Base-by-base conservation (phyloP, 768 basidiomycete species). In the Tylopilus subfusipes region DNA sequence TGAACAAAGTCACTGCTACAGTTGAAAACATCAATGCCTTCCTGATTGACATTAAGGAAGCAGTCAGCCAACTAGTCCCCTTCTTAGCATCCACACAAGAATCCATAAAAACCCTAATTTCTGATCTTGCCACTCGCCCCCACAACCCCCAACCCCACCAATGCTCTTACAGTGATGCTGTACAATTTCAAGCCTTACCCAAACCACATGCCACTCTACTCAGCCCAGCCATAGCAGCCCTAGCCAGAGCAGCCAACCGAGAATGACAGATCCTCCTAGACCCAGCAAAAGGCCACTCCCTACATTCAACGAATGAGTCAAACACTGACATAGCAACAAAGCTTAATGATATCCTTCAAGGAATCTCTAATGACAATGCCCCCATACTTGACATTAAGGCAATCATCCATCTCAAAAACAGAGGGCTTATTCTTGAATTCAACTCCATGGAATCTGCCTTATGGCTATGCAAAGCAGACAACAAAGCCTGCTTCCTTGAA, bases 401-500 rank as follows among this genome's bases (percentile, higher is more conserved):
- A 0, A 18, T 57, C 18, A 42, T 22, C 0, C 7, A 16, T 0
- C 50, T 49, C 0, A 46, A 33, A 9, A 57, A 57, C 16, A 52
- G 56, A 0, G 47, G 52, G 0, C 24, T 57, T 0, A 42, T 57
- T 1, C 19, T 49, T 0, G 47, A 57, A 33, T 19, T 57, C 12
- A 8, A 42, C 3, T 5, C 3, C 0, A 1, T 9, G 0, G 5
- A 19, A 16, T 8, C 42, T 0, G 42, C 33, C 4, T 0, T 3
- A 5, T 54, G 53, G 42, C 0, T 54, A 0, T 11, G 18, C 1
- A 1, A 18, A 1, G 12, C 19, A 1, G 1, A 0, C 5, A 36
- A 34, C 24, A 42, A 42, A 5, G n/a, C 40, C 2, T 2, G 1
- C 0, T 54, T 54, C 40, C 39, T 54, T 0, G 29, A 14, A 0